A percentile compares a stretch with the other conserved stretches of the same genome.
phyloP scores from a whole-genome alignment of 2,329 filamentous ascomycete species.

The Ophiostoma perfectum region DNA sequence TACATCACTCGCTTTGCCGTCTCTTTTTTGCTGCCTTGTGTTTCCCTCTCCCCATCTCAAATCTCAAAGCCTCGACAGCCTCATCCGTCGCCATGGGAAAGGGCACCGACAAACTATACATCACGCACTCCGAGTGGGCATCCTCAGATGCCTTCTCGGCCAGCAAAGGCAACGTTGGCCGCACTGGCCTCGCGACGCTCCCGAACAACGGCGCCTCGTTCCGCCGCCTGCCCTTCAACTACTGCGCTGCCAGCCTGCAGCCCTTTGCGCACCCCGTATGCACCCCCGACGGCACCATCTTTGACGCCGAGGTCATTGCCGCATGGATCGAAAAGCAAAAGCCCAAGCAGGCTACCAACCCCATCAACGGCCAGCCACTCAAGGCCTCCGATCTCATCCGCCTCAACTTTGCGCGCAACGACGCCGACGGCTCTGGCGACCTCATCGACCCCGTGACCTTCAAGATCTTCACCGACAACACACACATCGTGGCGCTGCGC shows the following conservation, averaged over 20 bases:
- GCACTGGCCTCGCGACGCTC: slow-evolving; percentile 37
- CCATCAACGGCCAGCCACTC: slow-evolving; percentile 74
- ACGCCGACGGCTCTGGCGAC: slow-evolving; percentile 67
- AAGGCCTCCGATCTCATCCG: slow-evolving; percentile 80
- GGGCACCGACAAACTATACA: slow-evolving; percentile 58
- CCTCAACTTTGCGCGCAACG: slow-evolving; percentile 87
- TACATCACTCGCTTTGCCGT: slow-evolving; percentile 1
- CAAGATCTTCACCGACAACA: slow-evolving; percentile 97
- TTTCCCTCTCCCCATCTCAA: neutral
- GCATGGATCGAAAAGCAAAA: slow-evolving; percentile 86
- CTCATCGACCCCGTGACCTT: slow-evolving; percentile 95
- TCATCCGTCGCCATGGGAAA: slow-evolving; percentile 39
- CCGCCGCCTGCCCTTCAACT: slow-evolving; percentile 92
- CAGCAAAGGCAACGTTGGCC: slow-evolving; percentile 54
- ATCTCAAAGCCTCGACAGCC: neutral
- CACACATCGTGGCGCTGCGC: slow-evolving; percentile 84
- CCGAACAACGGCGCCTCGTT: slow-evolving; percentile 45
- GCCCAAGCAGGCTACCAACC: slow-evolving; percentile 93
- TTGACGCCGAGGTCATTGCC: slow-evolving; percentile 89
- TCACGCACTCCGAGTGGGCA: slow-evolving; percentile 97
- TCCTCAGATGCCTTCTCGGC: slow-evolving; percentile 84
- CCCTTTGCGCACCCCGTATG: slow-evolving; percentile 94
- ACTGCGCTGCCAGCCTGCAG: slow-evolving; percentile 91
- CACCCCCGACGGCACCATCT: slow-evolving; percentile 79
- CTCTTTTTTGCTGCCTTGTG: neutral